Evolutionary conservation across 2,329 filamentous ascomycete genomes (phyloP).

Genomic region (Fusarium sp.): DNA sequence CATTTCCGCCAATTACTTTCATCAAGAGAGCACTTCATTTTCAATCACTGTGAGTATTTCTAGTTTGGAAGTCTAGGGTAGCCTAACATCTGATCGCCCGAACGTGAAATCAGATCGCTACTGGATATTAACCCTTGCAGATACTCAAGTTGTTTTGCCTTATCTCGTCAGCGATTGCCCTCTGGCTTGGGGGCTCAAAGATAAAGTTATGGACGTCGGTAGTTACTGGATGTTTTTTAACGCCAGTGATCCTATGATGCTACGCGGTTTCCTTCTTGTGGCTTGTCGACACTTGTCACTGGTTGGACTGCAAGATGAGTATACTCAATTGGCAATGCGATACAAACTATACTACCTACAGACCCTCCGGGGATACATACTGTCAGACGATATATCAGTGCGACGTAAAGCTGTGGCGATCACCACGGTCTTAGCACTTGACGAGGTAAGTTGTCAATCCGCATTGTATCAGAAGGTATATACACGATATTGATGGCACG

Average conservation of each 20-base stretch:
- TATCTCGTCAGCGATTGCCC: conserved; percentile 6
- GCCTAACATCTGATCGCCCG: neutral
- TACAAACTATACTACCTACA: conserved; percentile 13
- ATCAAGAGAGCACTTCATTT: conserved; percentile 1
- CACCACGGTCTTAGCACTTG: conserved; percentile 8
- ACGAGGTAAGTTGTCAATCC: neutral
- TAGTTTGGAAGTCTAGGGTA: too few species aligned
- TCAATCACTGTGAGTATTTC: conserved; percentile 14
- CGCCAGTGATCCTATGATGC: conserved; percentile 1
- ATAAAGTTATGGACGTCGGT: conserved; percentile 1
- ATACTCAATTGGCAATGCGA: neutral
- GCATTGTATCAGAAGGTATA: neutral
- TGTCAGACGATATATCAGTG: neutral
- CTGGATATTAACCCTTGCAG: neutral
- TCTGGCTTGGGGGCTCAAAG: neutral
- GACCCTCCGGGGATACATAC: neutral
- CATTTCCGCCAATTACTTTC: conserved; percentile 1
- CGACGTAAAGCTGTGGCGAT: conserved; percentile 11
- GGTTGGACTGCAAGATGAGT: neutral
- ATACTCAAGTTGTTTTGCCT: conserved; percentile 13
- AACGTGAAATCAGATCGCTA: neutral
- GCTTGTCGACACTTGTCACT: conserved; percentile 11
- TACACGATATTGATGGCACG: neutral
- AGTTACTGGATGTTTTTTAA: conserved; percentile 19
- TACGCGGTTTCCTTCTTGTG: conserved; percentile 2